Evolutionary conservation across 2,329 filamentous ascomycete genomes (phyloP), one percentile per base, ranked within the genome.

Genomic region (Beauveria rudraprayagi): DNA sequence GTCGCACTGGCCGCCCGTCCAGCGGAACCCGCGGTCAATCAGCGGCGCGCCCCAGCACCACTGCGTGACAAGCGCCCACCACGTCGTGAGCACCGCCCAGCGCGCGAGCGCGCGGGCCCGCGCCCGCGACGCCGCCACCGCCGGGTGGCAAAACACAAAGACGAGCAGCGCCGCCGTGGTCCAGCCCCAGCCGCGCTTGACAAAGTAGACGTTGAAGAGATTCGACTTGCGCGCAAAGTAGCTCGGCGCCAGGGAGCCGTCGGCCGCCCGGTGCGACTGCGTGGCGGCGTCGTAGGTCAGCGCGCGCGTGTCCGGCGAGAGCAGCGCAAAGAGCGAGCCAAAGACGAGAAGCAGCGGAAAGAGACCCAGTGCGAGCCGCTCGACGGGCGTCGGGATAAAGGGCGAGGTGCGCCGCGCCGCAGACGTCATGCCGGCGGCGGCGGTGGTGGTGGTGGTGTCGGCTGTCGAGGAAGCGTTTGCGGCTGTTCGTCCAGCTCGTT

Each of bases 171-270:
- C 87, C 10, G 84, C 71, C 0, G 90, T 92, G 34, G 91, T 86
- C 94, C 94, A 99, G 55, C 87, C 83, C 94, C 94, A 99, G 63
- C 93, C 93, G 59, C 90, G 81, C 80, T 99, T 99, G 69, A 99
- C 94, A 70, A 97, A 99, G 68, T 92, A 83, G 52, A 89, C 75
- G 72, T 99, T 99, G 82, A 97, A 89, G 57, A 97, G 68, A 76
- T 99, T 99, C 73, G 86, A 83, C 76, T 99, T 99, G 68, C 88
- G 88, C 52, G 94, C 93, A 73, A 99, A 99, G 79, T 97, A 99
- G 71, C 83, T 88, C 2, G 90, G 90, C 56, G 88, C 83, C 55
- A 87, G 83, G 46, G 73, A 70, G n/a, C 72, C 70, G 72, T 78
- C 75, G 73, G 73, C 71, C 52, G 79, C 80, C 3, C 79, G 74